Percentiles rank a stretch among this genome's conserved stretches.
Evolutionary conservation across 192 early-diverging fungal genomes (phyloP).

Genomic region (Gaertneriomyces sp.): DNA sequence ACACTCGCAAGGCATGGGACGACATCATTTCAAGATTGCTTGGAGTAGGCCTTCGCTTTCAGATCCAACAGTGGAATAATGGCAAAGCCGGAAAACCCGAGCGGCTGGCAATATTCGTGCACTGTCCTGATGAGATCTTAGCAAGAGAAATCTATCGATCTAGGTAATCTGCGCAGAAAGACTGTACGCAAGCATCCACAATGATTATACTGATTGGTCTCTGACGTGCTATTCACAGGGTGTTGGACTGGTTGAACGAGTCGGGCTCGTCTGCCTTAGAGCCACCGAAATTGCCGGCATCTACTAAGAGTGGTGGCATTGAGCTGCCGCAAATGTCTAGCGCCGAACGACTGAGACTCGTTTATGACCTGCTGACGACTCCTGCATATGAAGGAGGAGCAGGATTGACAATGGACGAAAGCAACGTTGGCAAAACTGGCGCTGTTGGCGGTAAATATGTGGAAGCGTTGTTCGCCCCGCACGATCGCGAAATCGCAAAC

Average conservation of each 20-base stretch:
- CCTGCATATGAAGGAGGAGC: slow-evolving; percentile 59
- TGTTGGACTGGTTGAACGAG: slow-evolving; percentile 32
- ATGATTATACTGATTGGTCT: not conserved
- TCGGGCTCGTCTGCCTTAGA: slow-evolving; percentile 24
- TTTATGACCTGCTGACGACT: slow-evolving; percentile 61
- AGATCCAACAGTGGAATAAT: slow-evolving; percentile 54
- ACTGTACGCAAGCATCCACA: not conserved
- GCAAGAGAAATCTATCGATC: slow-evolving; percentile 24
- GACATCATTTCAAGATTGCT: slow-evolving; percentile 52
- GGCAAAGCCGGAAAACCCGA: slow-evolving; percentile 3
- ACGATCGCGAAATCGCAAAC: slow-evolving; percentile 74
- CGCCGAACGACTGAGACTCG: slow-evolving; percentile 59
- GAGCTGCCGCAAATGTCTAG: slow-evolving; percentile 24
- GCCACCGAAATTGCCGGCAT: slow-evolving; percentile 9
- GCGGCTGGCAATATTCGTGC: slow-evolving; percentile 33
- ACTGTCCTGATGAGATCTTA: slow-evolving; percentile 26
- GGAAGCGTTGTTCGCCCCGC: slow-evolving; percentile 71
- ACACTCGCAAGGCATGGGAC: slow-evolving; percentile 46
- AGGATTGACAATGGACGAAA: slow-evolving; percentile 37
- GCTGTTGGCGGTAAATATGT: slow-evolving; percentile 47
- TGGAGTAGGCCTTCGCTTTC: slow-evolving; percentile 58
- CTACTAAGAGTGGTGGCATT: slow-evolving; percentile 30
- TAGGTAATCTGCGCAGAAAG: not conserved
- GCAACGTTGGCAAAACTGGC: slow-evolving; percentile 42
- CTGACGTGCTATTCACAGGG: slow-evolving; percentile 18